Conservation (phyloP, 2,329 filamentous ascomycete genomes). For the Sclerotinia sclerotiorum region DNA sequence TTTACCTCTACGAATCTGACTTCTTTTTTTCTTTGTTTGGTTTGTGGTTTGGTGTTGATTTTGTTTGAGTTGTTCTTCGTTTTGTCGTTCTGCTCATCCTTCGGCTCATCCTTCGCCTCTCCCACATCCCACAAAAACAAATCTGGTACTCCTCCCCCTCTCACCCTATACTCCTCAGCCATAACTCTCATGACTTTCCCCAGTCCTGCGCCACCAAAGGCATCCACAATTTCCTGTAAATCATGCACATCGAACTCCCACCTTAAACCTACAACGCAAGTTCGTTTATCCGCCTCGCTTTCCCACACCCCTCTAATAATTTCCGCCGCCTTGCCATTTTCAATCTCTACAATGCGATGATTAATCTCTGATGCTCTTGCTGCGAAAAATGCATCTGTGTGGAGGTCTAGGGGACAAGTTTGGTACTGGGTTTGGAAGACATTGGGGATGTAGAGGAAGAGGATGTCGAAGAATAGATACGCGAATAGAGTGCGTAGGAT, state of each 20-base stretch:
- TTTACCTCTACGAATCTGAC: slow-evolving; percentile 39
- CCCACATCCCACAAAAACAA: slow-evolving; percentile 73
- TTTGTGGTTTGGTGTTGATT: too few relatives aligned
- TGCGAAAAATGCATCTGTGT: slow-evolving; percentile 89
- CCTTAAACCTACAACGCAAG: slow-evolving; percentile 86
- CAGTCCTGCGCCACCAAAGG: slow-evolving; percentile 78
- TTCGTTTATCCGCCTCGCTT: slow-evolving; percentile 66
- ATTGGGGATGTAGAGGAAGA: slow-evolving; percentile 92
- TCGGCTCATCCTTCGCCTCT: neutral
- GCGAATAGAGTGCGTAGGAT: slow-evolving; percentile 89
- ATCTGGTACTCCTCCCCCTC: slow-evolving; percentile 88
- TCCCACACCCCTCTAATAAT: slow-evolving; percentile 70
- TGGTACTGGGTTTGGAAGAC: slow-evolving; percentile 97
- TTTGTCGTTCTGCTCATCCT: neutral
- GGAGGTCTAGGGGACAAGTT: slow-evolving; percentile 87
- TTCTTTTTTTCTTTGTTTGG: slow-evolving; percentile 27
- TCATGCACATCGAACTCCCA: slow-evolving; percentile 85
- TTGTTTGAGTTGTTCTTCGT: too few relatives aligned
- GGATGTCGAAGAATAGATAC: slow-evolving; percentile 88
- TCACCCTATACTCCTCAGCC: slow-evolving; percentile 87
- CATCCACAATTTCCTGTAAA: slow-evolving; percentile 72
- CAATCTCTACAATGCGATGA: slow-evolving; percentile 78
- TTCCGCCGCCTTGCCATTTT: slow-evolving; percentile 70
- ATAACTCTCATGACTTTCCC: slow-evolving; percentile 88
- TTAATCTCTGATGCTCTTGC: slow-evolving; percentile 88